A percentile compares a stretch with the other conserved stretches of the same genome.
Evolutionary conservation across 352 stramenopile genomes (phyloP).

Genomic region (Phytophthora tentaculata): DNA sequence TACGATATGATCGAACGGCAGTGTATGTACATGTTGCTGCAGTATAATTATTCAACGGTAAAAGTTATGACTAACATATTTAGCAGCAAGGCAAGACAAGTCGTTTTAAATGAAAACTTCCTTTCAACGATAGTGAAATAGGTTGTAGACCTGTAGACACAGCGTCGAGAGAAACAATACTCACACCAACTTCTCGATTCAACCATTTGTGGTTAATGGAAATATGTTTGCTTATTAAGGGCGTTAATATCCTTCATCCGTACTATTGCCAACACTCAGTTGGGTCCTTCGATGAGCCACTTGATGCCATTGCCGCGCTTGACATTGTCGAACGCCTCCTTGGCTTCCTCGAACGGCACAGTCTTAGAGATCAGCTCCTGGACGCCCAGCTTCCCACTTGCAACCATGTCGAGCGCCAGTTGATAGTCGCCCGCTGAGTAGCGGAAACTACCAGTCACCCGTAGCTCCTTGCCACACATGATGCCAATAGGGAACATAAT

Average conservation of each 20-base stretch:
- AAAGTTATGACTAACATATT: too few relatives aligned
- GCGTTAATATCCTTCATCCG: background rate
- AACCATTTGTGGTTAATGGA: background rate
- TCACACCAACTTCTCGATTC: background rate
- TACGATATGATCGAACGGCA: too few relatives aligned
- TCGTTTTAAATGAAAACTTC: too few relatives aligned
- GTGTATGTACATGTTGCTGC: too few relatives aligned
- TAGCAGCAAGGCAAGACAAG: too few relatives aligned
- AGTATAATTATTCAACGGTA: too few relatives aligned
- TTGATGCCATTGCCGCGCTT: constrained; percentile 39
- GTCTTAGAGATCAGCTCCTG: constrained; percentile 36
- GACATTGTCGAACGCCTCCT: constrained; percentile 41
- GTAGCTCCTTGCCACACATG: constrained; percentile 35
- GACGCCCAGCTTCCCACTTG: constrained; percentile 30
- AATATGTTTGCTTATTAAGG: background rate
- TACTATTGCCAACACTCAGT: constrained; percentile 9
- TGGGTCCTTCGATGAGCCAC: constrained; percentile 45
- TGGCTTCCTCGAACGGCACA: constrained; percentile 36
- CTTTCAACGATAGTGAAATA: too few relatives aligned
- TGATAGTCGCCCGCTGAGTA: constrained; percentile 38
- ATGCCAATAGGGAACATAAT: constrained; percentile 36
- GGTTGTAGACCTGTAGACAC: too few relatives aligned
- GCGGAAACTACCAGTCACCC: constrained; percentile 38
- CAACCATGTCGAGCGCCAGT: constrained; percentile 37
- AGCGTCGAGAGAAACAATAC: too few relatives aligned